A percentile compares a stretch with the other conserved stretches of the same genome.
phyloP scores from a whole-genome alignment of 169 alveolate genomes.

The Cryptosporidium felis region DNA sequence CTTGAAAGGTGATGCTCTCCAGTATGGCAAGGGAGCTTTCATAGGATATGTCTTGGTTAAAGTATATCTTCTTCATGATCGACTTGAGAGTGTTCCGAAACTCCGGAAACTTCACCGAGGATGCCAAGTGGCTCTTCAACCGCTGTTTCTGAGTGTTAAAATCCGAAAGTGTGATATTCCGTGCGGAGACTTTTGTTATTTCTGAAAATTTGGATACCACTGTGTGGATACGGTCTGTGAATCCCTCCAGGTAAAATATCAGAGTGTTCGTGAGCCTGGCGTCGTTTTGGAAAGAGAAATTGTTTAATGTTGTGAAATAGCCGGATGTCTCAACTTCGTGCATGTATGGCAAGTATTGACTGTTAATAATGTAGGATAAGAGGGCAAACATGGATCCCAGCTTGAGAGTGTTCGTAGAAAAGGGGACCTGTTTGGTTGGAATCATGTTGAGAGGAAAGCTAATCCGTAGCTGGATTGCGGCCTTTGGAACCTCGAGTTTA shows the following conservation, averaged over 20 bases:
- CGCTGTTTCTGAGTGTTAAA: constrained; percentile 2
- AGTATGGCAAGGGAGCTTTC: neutral
- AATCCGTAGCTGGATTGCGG: neutral
- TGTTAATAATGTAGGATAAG: neutral
- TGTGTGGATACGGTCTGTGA: neutral
- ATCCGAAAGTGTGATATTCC: neutral
- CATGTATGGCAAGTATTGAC: neutral
- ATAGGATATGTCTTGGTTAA: constrained; percentile 2
- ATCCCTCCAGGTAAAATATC: neutral
- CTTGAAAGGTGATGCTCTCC: neutral
- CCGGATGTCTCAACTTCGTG: neutral
- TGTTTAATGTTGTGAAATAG: neutral
- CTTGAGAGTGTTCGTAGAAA: neutral
- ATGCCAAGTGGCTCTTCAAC: neutral
- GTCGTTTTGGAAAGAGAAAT: neutral
- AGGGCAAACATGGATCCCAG: neutral
- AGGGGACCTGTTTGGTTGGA: neutral
- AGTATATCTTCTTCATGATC: neutral
- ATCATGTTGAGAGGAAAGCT: constrained; percentile 11
- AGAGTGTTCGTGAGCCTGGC: neutral
- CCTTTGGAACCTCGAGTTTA: neutral
- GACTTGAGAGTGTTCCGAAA: neutral
- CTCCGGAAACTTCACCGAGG: neutral
- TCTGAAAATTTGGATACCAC: neutral
- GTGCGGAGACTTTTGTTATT: neutral